A percentile compares a stretch with the other conserved stretches of the same genome.
Evolutionary conservation across 176 grass and related monocot genomes (phyloP).

Genomic region (Carex scoparia): DNA sequence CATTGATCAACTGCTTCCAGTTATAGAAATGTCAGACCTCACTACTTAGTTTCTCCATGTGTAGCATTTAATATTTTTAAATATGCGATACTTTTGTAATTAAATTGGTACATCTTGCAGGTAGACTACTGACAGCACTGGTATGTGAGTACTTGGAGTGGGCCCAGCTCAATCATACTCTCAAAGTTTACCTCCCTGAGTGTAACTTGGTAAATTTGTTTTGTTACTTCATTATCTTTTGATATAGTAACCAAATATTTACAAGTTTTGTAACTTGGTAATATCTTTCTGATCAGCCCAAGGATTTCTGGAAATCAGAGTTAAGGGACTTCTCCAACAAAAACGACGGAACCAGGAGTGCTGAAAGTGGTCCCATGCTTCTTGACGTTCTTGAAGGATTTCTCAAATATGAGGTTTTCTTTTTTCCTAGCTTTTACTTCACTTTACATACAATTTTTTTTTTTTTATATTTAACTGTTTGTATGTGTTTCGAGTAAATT

Average conservation of each 20-base stretch:
- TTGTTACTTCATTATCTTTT: constrained; percentile 7
- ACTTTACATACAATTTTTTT: neutral
- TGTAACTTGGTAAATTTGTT: constrained; percentile 77
- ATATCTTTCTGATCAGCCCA: constrained; percentile 42
- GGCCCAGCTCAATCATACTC: constrained; percentile 79
- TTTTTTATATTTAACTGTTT: neutral
- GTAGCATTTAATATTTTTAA: constrained; percentile 4
- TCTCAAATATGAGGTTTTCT: constrained; percentile 86
- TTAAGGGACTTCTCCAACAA: constrained; percentile 70
- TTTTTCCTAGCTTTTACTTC: constrained; percentile 21
- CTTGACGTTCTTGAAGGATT: constrained; percentile 94
- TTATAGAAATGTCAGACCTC: neutral
- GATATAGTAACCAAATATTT: neutral
- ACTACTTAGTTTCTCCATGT: neutral
- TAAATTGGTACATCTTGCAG: constrained; percentile 39
- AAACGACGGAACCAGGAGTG: constrained; percentile 61
- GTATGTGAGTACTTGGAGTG: constrained; percentile 90
- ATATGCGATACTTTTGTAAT: neutral
- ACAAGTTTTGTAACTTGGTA: neutral
- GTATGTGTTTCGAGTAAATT: neutral
- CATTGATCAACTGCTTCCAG: neutral
- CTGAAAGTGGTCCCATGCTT: constrained; percentile 78
- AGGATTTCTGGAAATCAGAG: constrained; percentile 92
- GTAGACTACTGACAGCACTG: constrained; percentile 78
- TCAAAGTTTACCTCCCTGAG: constrained; percentile 92